Evolutionary conservation across 352 stramenopile genomes (phyloP).

Genomic region (Pythium phragmitis): DNA sequence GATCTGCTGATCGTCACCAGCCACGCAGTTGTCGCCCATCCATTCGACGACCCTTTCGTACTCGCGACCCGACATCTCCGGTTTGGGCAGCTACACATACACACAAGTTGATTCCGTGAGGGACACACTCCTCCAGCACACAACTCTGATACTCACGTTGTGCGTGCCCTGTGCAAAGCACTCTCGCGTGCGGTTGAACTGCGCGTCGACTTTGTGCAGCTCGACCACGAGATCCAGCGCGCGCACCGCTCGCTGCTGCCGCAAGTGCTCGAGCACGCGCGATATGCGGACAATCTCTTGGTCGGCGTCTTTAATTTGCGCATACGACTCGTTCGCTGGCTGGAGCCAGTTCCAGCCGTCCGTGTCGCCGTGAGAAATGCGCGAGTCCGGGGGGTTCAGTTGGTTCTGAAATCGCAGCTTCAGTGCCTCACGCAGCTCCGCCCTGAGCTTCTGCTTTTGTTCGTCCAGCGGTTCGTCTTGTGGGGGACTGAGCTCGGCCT

Average conservation of each 20-base stretch:
- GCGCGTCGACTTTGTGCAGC: conserved; percentile 2
- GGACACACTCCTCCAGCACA: neutral
- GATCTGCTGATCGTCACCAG: neutral
- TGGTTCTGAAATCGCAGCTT: no score
- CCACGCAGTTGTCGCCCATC: conserved; percentile 21
- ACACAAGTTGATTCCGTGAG: neutral
- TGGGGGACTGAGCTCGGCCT: no score
- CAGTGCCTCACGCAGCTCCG: neutral
- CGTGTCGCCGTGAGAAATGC: no score
- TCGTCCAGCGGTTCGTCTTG: neutral
- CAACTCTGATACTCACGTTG: neutral
- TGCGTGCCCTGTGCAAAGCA: conserved; percentile 15
- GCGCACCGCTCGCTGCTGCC: neutral
- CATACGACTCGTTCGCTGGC: conserved; percentile 4
- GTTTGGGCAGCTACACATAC: conserved; percentile 7
- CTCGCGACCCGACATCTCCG: conserved; percentile 9
- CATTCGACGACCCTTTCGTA: conserved; percentile 17
- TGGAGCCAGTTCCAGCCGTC: conserved; percentile 22
- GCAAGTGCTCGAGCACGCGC: conserved; percentile 13
- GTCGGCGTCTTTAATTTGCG: neutral
- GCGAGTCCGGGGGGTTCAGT: no score
- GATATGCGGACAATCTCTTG: conserved; percentile 3
- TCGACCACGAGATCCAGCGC: neutral
- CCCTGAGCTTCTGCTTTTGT: neutral
- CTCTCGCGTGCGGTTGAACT: conserved; percentile 15